phyloP scores from a whole-genome alignment of 129 eudicot genomes.

The Dittrichia graveolens region DNA sequence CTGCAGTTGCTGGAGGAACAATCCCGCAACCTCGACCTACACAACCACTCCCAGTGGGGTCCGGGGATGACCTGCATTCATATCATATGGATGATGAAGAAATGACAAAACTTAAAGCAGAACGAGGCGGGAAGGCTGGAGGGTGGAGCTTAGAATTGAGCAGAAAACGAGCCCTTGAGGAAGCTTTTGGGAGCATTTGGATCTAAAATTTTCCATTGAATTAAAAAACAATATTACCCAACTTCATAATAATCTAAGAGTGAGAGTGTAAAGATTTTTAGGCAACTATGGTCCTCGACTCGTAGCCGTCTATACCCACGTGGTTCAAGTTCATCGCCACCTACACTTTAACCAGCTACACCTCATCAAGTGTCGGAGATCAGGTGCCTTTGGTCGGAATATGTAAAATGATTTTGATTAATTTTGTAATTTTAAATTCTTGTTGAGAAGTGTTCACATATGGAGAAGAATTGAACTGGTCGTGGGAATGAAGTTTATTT shows the following conservation, averaged over 20 bases:
- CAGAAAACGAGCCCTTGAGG: slow-evolving; percentile 91
- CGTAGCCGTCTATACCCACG: not conserved
- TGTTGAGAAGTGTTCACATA: slow-evolving; percentile 9
- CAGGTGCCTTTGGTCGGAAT: slow-evolving; percentile 1
- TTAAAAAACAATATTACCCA: not conserved
- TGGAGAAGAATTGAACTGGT: slow-evolving; percentile 21
- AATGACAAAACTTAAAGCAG: slow-evolving; percentile 73
- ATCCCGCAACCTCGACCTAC: slow-evolving; percentile 84
- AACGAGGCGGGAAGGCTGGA: slow-evolving; percentile 83
- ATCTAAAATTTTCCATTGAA: slow-evolving; percentile 36
- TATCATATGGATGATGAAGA: slow-evolving; percentile 78
- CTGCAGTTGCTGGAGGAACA: slow-evolving; percentile 81
- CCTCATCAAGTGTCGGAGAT: slow-evolving; percentile 18
- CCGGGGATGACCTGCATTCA: slow-evolving; percentile 54
- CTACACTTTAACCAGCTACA: slow-evolving; percentile 1
- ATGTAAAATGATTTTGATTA: slow-evolving; percentile 21
- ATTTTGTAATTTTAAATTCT: slow-evolving; percentile 26
- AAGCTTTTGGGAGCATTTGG: slow-evolving; percentile 96
- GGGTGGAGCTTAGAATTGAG: slow-evolving; percentile 90
- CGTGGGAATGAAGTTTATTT: not conserved
- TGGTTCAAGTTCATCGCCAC: not conserved
- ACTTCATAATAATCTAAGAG: slow-evolving; percentile 6
- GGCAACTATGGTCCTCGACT: slow-evolving; percentile 15
- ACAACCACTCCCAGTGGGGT: slow-evolving; percentile 64
- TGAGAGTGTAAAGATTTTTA: slow-evolving; percentile 24